A percentile compares a stretch with the other conserved stretches of the same genome.
phyloP scores from a whole-genome alignment of 768 basidiomycete genomes.

The Leucocoprinus birnbaumii region DNA sequence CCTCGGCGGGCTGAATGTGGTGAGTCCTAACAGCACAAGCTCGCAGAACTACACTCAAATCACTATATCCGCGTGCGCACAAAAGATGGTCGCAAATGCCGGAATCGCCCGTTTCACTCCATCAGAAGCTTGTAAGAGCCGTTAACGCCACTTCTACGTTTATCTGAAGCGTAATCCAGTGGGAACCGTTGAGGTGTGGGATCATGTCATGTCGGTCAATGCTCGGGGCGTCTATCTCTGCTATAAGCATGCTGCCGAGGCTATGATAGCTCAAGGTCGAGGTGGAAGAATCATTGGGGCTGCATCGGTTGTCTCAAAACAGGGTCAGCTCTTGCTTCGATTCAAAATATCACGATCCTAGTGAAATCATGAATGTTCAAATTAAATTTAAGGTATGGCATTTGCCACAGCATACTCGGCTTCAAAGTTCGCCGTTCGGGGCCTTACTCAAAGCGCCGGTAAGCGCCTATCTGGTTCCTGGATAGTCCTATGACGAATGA shows the following conservation, averaged over 20 bases:
- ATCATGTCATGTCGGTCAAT: conserved; percentile 47
- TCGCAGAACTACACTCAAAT: too few species aligned
- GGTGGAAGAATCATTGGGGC: conserved; percentile 57
- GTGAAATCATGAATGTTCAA: too few species aligned
- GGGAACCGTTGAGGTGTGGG: conserved; percentile 35
- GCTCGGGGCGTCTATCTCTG: conserved; percentile 57
- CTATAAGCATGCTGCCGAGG: conserved; percentile 61
- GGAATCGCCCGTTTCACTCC: background rate
- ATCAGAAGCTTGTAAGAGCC: background rate
- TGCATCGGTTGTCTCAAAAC: conserved; percentile 26
- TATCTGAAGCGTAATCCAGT: background rate
- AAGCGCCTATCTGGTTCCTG: background rate
- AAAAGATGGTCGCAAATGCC: conserved; percentile 13
- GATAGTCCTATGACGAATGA: background rate
- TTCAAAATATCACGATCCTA: too few species aligned
- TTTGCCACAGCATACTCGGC: conserved; percentile 25
- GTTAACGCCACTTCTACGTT: background rate
- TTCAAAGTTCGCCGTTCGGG: conserved; percentile 38
- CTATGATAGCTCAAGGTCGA: conserved; percentile 54
- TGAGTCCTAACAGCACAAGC: conserved; percentile 9
- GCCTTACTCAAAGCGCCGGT: conserved; percentile 39
- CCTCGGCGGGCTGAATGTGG: conserved; percentile 21
- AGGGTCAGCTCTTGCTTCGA: conserved; percentile 21
- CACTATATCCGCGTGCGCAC: background rate
- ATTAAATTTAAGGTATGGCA: background rate